Percentiles rank a stretch among this genome's conserved stretches.
These are phyloP conservation scores for Aspergillus pseudoviridinutans DNA, from an alignment of 2,329 filamentous ascomycete genomes.

Conservation along the genomic window DNA sequence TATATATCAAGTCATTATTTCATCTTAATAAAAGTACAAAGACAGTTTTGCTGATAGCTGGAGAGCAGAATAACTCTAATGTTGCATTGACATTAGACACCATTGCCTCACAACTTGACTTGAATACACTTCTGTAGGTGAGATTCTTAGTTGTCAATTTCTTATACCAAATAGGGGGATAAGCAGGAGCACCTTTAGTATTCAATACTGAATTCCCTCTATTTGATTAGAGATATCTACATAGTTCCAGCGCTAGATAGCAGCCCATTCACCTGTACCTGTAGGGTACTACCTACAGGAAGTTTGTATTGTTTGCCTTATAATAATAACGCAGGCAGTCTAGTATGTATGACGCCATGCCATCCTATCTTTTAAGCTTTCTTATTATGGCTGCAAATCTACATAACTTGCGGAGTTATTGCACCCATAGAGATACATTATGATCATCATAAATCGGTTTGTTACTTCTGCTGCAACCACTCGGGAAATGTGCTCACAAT, in stretches of 20 bases:
- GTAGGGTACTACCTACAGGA: not conserved
- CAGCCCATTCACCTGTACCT: too few relatives aligned
- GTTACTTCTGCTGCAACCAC: not conserved
- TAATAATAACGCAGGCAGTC: not conserved
- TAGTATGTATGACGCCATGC: not conserved
- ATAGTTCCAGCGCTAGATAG: not conserved
- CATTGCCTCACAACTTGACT: not conserved
- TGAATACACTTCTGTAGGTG: not conserved
- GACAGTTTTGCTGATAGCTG: not conserved
- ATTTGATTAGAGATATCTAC: not conserved
- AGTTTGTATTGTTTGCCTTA: not conserved
- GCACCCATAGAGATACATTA: not conserved
- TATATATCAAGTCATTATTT: not conserved
- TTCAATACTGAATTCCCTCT: not conserved
- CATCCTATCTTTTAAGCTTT: too few relatives aligned
- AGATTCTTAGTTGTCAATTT: not conserved
- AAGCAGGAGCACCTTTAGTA: not conserved
- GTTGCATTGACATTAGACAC: not conserved
- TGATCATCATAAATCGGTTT: not conserved
- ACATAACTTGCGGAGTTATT: not conserved
- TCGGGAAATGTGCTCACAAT: not conserved
- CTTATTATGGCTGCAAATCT: not conserved
- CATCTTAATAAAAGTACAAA: not conserved
- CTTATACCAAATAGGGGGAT: not conserved
- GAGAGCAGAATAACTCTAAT: not conserved